These are phyloP conservation scores for button mushroom (Agaricus bisporus) DNA, from an alignment of 768 basidiomycete genomes.

Conservation along the genomic window DNA sequence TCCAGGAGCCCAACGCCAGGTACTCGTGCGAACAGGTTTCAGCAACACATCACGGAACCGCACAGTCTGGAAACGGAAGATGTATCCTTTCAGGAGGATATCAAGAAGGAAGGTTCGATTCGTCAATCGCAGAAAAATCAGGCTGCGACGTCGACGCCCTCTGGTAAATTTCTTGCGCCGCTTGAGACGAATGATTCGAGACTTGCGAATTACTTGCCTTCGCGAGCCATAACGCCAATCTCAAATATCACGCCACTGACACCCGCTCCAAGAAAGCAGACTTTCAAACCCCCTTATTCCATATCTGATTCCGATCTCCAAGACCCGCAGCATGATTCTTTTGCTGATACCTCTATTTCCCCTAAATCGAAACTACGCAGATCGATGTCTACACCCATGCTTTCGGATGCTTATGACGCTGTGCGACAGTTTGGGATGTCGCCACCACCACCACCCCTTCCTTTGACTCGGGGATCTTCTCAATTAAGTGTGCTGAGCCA, in stretches of 20 bases:
- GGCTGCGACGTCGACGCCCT: slow-evolving; percentile 19
- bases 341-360: slow-evolving; percentile 9
- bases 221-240: slow-evolving; percentile 60
- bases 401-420: slow-evolving; percentile 37
- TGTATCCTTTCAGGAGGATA: slow-evolving; percentile 1
- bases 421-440: slow-evolving; percentile 25
- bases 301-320: slow-evolving; percentile 50
- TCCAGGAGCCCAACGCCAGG: slow-evolving; percentile 15
- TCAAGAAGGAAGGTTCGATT: slow-evolving; percentile 17
- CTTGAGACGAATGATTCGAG: slow-evolving; percentile 22
- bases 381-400: slow-evolving; percentile 47
- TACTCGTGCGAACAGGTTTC: slow-evolving; percentile 17
- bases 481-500: slow-evolving; percentile 15
- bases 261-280: slow-evolving; percentile 56
- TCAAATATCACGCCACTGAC: slow-evolving; percentile 55
- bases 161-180: slow-evolving; percentile 22
- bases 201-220: slow-evolving; percentile 39
- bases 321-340: slow-evolving; percentile 18
- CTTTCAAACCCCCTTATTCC: slow-evolving; percentile 45
- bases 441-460: slow-evolving; percentile 33
- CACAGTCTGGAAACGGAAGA: slow-evolving; percentile 29
- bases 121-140: slow-evolving; percentile 24
- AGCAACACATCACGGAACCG: slow-evolving; percentile 32
- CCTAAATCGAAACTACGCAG: slow-evolving; percentile 30
- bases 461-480: slow-evolving; percentile 23